Conservation (phyloP, 2,329 filamentous ascomycete genomes). For the Fusarium burgessii region DNA sequence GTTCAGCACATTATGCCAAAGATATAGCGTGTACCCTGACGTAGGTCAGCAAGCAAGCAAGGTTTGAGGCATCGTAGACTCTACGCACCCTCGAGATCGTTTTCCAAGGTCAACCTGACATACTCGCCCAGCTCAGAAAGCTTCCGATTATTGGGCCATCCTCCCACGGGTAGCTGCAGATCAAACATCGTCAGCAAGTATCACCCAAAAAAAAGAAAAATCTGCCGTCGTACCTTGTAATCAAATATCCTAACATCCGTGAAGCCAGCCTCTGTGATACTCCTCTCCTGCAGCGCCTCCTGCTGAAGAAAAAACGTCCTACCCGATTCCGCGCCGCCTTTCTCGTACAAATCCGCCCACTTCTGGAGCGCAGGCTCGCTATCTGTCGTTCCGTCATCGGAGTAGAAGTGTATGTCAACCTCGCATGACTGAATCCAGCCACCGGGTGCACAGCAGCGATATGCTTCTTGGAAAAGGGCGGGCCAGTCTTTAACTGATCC, state of each 20-base stretch:
- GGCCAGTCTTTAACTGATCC: conserved; percentile 36
- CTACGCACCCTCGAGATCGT: conserved; percentile 39
- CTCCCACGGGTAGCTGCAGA: conserved; percentile 36
- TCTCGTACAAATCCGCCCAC: conserved; percentile 27
- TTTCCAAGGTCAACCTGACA: conserved; percentile 40
- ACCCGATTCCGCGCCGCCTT: conserved; percentile 7
- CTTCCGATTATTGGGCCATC: conserved; percentile 40
- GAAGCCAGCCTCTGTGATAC: conserved; percentile 38
- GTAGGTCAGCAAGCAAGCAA: not conserved
- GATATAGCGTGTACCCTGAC: conserved; percentile 33
- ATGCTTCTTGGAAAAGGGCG: conserved; percentile 33
- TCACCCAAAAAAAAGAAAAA: not conserved
- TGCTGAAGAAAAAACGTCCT: conserved; percentile 31
- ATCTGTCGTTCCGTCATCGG: conserved; percentile 36
- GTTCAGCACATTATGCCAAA: conserved; percentile 36
- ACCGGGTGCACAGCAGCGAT: conserved; percentile 35
- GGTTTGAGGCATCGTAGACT: not conserved
- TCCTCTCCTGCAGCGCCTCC: conserved; percentile 29
- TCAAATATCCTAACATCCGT: conserved; percentile 27
- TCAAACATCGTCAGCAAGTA: conserved; percentile 5
- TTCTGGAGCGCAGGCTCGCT: conserved; percentile 21
- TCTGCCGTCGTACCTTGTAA: conserved; percentile 28
- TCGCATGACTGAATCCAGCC: conserved; percentile 41
- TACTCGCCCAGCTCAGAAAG: conserved; percentile 37
- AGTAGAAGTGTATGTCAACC: conserved; percentile 35